These are phyloP conservation scores for Backusella tuberculispora DNA, from an alignment of 192 early-diverging fungal species.

Conservation along the genomic window DNA sequence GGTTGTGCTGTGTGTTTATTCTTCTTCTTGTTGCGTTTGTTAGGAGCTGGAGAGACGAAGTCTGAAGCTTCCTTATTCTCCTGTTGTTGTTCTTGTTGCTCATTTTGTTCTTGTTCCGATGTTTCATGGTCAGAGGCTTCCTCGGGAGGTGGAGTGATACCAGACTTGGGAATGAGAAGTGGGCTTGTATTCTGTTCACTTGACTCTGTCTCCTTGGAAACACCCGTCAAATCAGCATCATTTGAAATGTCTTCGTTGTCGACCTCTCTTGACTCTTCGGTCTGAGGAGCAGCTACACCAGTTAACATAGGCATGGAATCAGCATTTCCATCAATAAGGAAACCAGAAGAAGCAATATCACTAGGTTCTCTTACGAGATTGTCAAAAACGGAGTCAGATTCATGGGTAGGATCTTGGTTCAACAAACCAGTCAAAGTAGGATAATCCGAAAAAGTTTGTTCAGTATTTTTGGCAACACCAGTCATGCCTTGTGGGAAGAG, in stretches of 20 bases:
- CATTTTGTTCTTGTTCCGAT: neutral
- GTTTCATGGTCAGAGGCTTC: neutral
- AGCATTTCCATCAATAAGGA: neutral
- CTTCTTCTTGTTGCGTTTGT: slow-evolving; percentile 6
- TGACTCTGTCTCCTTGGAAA: slow-evolving; percentile 10
- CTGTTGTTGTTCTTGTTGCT: neutral
- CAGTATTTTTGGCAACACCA: neutral
- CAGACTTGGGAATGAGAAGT: neutral
- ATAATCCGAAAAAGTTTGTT: neutral
- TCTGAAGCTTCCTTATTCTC: neutral
- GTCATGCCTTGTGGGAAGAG: slow-evolving; percentile 4
- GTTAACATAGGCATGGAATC: neutral
- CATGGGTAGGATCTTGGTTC: neutral
- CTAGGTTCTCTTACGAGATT: neutral
- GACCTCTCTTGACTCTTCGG: neutral
- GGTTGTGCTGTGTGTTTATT: slow-evolving; percentile 1
- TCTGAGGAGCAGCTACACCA: neutral
- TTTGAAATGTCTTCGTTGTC: neutral
- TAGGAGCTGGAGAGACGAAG: neutral
- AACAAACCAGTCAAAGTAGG: neutral
- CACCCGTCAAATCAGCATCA: slow-evolving; percentile 1
- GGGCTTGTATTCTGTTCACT: neutral
- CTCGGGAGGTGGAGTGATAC: slow-evolving; percentile 3
- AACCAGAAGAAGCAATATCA: neutral
- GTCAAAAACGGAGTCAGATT: neutral